phyloP scores from a whole-genome alignment of 352 stramenopile genomes.

The Ophiocytium majus region DNA sequence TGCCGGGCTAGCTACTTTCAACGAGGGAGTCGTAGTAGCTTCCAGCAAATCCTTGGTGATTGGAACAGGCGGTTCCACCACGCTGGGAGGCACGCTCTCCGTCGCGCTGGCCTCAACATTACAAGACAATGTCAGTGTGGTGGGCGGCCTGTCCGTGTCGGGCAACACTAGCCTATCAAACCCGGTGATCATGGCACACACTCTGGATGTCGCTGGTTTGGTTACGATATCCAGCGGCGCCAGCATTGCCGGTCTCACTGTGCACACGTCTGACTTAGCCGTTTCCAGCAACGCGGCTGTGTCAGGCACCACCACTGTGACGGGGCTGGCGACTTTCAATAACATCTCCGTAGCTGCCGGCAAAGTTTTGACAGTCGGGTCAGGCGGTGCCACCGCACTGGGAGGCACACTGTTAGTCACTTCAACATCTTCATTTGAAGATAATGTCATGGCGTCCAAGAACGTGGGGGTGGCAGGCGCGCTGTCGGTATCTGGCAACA shows the following conservation, averaged over 20 bases:
- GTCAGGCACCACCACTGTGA: not conserved
- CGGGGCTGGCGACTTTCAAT: not conserved
- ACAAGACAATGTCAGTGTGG: no score
- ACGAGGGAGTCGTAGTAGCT: no score
- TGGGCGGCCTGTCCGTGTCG: no score
- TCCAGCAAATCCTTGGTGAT: no score
- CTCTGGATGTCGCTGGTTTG: not conserved
- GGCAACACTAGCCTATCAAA: no score
- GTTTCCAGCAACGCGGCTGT: not conserved
- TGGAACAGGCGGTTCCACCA: no score
- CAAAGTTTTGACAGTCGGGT: not conserved
- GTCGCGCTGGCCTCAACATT: no score
- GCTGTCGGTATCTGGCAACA: not conserved
- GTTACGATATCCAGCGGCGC: not conserved
- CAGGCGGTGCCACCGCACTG: not conserved
- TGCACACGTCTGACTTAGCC: not conserved
- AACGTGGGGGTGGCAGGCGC: not conserved
- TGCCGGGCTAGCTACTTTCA: no score
- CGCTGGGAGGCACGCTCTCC: no score
- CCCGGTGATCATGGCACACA: not conserved
- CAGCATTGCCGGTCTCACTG: not conserved
- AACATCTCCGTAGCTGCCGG: not conserved
- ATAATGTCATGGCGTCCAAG: not conserved
- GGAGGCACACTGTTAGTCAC: not conserved
- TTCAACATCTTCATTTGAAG: not conserved